Evolutionary conservation across 441 rosid species (phyloP).

Genomic region (Metrosideros polymorpha): DNA sequence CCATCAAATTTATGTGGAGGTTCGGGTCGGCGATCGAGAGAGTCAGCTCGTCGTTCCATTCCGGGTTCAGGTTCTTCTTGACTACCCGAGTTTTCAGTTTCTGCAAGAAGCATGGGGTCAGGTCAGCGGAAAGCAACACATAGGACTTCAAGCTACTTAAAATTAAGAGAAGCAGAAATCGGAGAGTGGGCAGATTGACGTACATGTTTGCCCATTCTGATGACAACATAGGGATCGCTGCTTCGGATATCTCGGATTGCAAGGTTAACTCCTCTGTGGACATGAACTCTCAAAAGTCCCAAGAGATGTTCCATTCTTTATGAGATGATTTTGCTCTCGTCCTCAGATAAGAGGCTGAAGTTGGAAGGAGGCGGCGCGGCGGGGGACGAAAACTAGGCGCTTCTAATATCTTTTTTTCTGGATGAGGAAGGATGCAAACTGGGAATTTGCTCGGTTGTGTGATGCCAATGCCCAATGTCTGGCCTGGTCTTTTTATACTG

Average conservation of each 20-base stretch:
- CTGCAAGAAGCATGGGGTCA: slow-evolving; percentile 22
- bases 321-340: background rate
- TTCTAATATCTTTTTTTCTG: background rate
- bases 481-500: background rate
- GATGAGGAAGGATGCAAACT: background rate
- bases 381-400: background rate
- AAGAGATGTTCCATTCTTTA: background rate
- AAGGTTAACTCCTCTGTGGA: slow-evolving; percentile 5
- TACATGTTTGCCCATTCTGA: slow-evolving; percentile 38
- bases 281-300: slow-evolving; percentile 6
- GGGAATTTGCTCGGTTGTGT: background rate
- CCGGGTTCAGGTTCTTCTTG: slow-evolving; percentile 66
- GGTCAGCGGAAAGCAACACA: background rate
- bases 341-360: background rate
- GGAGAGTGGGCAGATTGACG: background rate
- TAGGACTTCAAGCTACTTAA: no score
- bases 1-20: slow-evolving; percentile 53
- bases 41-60: slow-evolving; percentile 84
- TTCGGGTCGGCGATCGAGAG: slow-evolving; percentile 59
- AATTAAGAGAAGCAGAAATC: background rate
- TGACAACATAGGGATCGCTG: slow-evolving; percentile 8
- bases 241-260: slow-evolving; percentile 3
- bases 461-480: background rate
- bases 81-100: slow-evolving; percentile 70
- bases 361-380: background rate